These are phyloP conservation scores for Chaetoceros muelleri DNA, from an alignment of 108 stramenopile species.

Conservation along the genomic window DNA sequence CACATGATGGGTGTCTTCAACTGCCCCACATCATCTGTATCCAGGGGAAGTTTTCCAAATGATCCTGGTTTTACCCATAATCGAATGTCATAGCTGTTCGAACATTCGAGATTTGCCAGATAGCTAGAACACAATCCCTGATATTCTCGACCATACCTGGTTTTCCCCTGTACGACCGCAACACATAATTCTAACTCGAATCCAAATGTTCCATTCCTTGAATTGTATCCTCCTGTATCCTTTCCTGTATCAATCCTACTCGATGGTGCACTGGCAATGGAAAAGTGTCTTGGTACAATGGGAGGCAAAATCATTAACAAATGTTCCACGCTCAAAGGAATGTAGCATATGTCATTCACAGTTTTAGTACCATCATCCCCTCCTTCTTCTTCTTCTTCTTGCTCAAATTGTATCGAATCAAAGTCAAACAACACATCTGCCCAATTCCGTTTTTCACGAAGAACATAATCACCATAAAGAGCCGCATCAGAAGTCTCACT, in stretches of 20 bases:
- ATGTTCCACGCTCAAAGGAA: conserved; percentile 33
- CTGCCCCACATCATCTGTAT: conserved; percentile 1
- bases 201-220: conserved; percentile 5
- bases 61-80: conserved; percentile 72
- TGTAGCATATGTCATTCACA: conserved; percentile 1
- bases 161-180: conserved; percentile 62
- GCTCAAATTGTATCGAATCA: conserved; percentile 40
- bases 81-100: conserved; percentile 11
- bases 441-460: conserved; percentile 77
- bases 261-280: conserved; percentile 70
- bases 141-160: conserved; percentile 56
- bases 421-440: conserved; percentile 76
- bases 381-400: conserved; percentile 2
- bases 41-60: conserved; percentile 45
- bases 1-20: conserved; percentile 55
- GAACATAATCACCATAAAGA: conserved; percentile 66
- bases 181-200: conserved; percentile 65
- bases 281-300: conserved; percentile 64
- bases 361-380: no score
- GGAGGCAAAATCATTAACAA: conserved; percentile 50
- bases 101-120: conserved; percentile 26
- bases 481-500: conserved; percentile 62
- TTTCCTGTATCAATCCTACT: conserved; percentile 1
- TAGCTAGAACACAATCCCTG: conserved; percentile 61
- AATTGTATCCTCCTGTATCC: background rate